phyloP scores from a whole-genome alignment of 495 filamentous ascomycete species.

The Letharia lupina region DNA sequence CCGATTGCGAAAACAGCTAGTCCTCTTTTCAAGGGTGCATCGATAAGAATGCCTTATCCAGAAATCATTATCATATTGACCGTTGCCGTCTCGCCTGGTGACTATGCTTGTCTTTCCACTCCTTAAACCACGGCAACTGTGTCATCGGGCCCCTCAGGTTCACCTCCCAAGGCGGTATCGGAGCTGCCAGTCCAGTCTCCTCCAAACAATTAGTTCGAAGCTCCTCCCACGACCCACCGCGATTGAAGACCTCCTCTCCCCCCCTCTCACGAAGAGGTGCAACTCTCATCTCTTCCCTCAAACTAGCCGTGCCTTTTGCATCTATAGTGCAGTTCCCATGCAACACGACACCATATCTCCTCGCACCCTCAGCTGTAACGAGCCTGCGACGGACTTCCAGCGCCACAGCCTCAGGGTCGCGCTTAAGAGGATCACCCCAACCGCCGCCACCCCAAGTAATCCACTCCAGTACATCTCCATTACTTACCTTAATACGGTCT shows the following conservation, averaged over 20 bases:
- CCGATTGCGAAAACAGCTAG: too few relatives aligned
- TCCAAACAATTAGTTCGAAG: constrained; percentile 30
- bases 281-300: constrained; percentile 28
- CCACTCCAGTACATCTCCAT: constrained; percentile 44
- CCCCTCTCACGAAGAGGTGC: constrained; percentile 8
- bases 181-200: constrained; percentile 35
- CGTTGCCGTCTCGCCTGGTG: background rate
- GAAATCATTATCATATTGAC: background rate
- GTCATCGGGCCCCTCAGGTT: constrained; percentile 34
- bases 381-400: constrained; percentile 40
- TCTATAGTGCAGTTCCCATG: constrained; percentile 29
- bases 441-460: constrained; percentile 46
- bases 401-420: constrained; percentile 38
- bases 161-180: constrained; percentile 33
- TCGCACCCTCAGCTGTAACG: constrained; percentile 40
- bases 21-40: too few relatives aligned
- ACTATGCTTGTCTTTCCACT: constrained; percentile 24
- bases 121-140: constrained; percentile 30
- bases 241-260: constrained; percentile 30
- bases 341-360: constrained; percentile 38
- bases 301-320: constrained; percentile 28
- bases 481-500: constrained; percentile 41
- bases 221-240: constrained; percentile 33
- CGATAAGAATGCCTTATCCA: too few relatives aligned
- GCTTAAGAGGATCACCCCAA: constrained; percentile 41